Base-by-base conservation (phyloP, 441 rosid species). In the Bocquillonia castaneifolia region DNA sequence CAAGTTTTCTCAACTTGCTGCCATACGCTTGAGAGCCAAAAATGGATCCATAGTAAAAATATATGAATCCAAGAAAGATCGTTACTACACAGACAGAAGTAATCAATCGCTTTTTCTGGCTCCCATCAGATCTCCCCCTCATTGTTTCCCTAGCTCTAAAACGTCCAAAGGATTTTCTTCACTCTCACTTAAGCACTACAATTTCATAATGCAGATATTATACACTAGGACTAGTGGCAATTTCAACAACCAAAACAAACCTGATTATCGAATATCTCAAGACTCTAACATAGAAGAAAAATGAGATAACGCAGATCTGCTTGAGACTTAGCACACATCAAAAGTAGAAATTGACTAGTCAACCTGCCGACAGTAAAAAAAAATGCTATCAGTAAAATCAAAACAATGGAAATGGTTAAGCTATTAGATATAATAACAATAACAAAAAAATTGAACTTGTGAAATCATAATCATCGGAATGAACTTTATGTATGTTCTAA, bases 11-110 rank as follows among this genome's bases (percentile, higher is more conserved):
- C 80, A 92, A 75, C 77, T 77, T 83, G 72, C 78, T 82, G 32
- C 99, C 97, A 77, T 87, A 92, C 72, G 86, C 99, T 72, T 85
- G 83, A 34, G 92, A 88, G 56, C 86, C 86, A 76, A 85, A 83
- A 42, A 81, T 64, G 32, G 89, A 86, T 74, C 81, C 98, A 74
- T 76, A 79, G 52, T 74, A 78, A 10, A 78, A 71, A 54, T 71
- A 78, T 58, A 78, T 25, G 48, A 75, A 78, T 45, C 76, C 78
- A 45, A 72, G 70, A 74, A 78, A 64, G 51, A 74, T 55, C 37
- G 74, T 68, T 42, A 78, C 59, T 32, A 74, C 53, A 50, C 73
- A 72, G 53, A 64, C 60, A 31, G 69, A 71, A 50, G 76, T 71
- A 48, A 78, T 62, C 68, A 74, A 54, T 23, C 74, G 68, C 69